Conservation (phyloP, 495 filamentous ascomycete species). For the Cercophora sp. region DNA sequence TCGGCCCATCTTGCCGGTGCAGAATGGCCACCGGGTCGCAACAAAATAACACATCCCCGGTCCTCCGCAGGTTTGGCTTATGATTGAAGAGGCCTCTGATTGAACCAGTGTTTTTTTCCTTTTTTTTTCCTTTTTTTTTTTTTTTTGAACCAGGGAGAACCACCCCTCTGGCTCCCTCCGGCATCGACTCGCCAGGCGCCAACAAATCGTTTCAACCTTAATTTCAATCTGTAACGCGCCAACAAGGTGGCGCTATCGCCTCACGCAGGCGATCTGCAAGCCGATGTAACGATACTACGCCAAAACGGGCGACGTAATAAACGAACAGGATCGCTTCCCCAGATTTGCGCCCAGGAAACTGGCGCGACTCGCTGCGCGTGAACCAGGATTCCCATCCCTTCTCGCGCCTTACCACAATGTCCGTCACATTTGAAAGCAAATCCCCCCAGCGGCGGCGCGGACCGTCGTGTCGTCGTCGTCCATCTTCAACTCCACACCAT, state of each 20-base stretch:
- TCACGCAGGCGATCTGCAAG: not conserved
- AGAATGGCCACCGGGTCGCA: no score
- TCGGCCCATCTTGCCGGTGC: no score
- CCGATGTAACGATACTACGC: not conserved
- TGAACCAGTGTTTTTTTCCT: no score
- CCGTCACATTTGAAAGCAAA: not conserved
- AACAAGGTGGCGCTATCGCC: not conserved
- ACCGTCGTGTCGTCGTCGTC: not conserved
- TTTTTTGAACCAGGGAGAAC: no score
- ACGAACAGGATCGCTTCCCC: not conserved
- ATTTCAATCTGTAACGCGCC: not conserved
- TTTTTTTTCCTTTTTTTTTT: no score
- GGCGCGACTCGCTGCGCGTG: no score
- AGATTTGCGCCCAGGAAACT: not conserved
- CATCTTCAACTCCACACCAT: not conserved
- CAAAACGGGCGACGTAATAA: not conserved
- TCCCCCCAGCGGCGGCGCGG: not conserved
- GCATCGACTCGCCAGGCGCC: not conserved
- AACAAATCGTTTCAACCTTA: not conserved
- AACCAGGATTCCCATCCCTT: not conserved
- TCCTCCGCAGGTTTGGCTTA: no score
- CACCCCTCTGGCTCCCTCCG: not conserved
- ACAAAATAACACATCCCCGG: no score
- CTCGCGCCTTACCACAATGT: not conserved
- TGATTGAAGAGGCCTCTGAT: no score